phyloP scores from a whole-genome alignment of 78 protist species.

The Anaeramoeba ignava region DNA sequence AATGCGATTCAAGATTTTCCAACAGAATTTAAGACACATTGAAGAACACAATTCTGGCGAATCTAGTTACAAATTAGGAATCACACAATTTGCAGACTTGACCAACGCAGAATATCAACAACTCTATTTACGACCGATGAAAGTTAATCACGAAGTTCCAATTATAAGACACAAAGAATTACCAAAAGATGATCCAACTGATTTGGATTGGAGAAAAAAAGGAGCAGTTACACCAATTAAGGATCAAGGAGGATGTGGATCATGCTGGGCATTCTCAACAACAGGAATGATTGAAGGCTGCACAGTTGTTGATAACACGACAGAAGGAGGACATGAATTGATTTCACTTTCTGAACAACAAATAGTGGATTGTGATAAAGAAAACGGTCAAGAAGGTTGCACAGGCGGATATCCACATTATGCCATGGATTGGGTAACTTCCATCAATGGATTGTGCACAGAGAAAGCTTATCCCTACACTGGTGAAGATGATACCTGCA shows the following conservation, averaged over 20 bases:
- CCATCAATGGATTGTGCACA: slow-evolving; percentile 13
- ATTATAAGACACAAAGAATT: too few species aligned
- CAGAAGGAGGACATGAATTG: slow-evolving; percentile 18
- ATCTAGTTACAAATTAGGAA: too few species aligned
- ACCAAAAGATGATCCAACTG: too few species aligned
- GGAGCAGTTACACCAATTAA: slow-evolving; percentile 60
- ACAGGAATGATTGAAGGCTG: slow-evolving; percentile 24
- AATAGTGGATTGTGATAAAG: slow-evolving; percentile 39
- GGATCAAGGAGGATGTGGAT: slow-evolving; percentile 68
- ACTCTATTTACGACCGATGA: too few species aligned
- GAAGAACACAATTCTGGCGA: too few species aligned
- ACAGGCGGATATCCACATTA: slow-evolving; percentile 17
- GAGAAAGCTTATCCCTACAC: slow-evolving; percentile 21
- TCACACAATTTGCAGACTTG: too few species aligned
- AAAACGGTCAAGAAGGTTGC: slow-evolving; percentile 35
- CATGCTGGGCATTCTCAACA: slow-evolving; percentile 68
- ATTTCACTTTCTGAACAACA: slow-evolving; percentile 28
- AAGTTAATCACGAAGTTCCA: too few species aligned
- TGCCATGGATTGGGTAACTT: slow-evolving; percentile 1
- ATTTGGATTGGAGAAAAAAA: too few species aligned
- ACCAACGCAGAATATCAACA: too few species aligned
- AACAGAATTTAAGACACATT: too few species aligned
- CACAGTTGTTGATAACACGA: not conserved
- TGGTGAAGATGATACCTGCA: not conserved
- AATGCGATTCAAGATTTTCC: too few species aligned